These are phyloP conservation scores for Taxawa tesnikishii DNA, from an alignment of 2,329 filamentous ascomycete species.

Conservation along the genomic window DNA sequence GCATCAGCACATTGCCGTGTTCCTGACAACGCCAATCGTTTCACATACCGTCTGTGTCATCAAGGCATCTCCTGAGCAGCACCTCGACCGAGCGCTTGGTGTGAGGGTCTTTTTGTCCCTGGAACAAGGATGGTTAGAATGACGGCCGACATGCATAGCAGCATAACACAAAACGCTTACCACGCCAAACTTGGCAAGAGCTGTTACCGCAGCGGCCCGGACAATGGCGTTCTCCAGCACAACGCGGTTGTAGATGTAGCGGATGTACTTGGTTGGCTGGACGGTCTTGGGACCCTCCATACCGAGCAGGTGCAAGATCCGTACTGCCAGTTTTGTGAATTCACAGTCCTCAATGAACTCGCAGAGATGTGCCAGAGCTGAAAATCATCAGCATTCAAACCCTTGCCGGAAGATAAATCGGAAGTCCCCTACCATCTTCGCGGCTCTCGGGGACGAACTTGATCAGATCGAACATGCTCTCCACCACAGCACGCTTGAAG, in stretches of 20 bases:
- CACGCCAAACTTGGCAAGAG: constrained; percentile 92
- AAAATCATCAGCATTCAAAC: constrained; percentile 17
- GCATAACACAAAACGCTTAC: too few species aligned
- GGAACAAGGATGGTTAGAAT: too few species aligned
- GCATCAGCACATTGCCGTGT: too few species aligned
- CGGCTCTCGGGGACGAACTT: constrained; percentile 90
- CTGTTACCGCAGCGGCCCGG: constrained; percentile 86
- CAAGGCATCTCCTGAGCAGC: constrained; percentile 80
- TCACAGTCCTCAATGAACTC: constrained; percentile 99
- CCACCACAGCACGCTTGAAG: constrained; percentile 93
- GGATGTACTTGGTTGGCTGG: constrained; percentile 95
- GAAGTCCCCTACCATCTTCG: constrained; percentile 49
- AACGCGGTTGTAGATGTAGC: constrained; percentile 98
- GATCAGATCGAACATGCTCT: constrained; percentile 98
- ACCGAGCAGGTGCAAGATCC: constrained; percentile 87
- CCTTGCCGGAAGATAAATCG: background rate
- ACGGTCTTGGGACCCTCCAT: constrained; percentile 90
- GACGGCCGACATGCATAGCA: too few species aligned
- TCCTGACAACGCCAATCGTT: too few species aligned
- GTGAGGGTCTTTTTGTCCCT: constrained; percentile 90
- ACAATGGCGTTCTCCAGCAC: constrained; percentile 96
- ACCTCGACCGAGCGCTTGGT: constrained; percentile 94
- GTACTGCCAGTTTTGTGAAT: constrained; percentile 93
- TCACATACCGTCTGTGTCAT: constrained; percentile 94
- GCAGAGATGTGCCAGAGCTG: constrained; percentile 83